Evolutionary conservation across 805 yeast genomes (phyloP), one percentile per base, ranked within the genome.

Genomic region (Spathaspora hagerdaliae): DNA sequence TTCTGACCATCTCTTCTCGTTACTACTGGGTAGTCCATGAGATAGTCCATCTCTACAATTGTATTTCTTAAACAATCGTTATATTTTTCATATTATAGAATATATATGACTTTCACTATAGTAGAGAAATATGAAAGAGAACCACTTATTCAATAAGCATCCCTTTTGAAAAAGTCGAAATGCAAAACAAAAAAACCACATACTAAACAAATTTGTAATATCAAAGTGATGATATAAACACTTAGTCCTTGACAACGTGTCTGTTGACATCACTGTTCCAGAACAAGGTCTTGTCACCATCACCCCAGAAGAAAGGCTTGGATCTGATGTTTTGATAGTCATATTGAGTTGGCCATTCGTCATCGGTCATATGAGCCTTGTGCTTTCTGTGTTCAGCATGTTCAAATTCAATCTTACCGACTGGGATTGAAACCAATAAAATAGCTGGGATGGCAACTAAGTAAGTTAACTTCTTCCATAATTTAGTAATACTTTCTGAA

Each of bases 261-360:
- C 96, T 88, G 87, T 92, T 92, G 64, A 87, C 79, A 60, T 81
- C 86, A 43, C 87, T 78, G 78, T 89, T 89, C 99, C 99, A 94
- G 86, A 94, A 94, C 65, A 85, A 74, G 52, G 98, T 89, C 81
- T 87, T 83, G 78, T 91, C 96, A 67, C 99, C 98, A 65, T 94
- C 92, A 65, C 99, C 99, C 98, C 98, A 94, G 85, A 90, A 92
- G 81, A 81, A 92, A 65, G 86, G 83, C 69, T 82, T 84, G 64
- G 68, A 65, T 82, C 98, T 88, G 59, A 90, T 69, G 79, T 94
- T 94, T 78, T 85, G 91, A 82, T 81, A 94, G 59, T 83, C 91
- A 76, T 87, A 87, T 71, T 86, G 94, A 51, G 68, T 73, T 62
- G 97, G 97, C 90, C 96, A 87, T 65, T 91, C 96, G 58, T 85